A percentile compares a stretch with the other conserved stretches of the same genome.
These are phyloP conservation scores for Symbiodinium pilosum DNA, from an alignment of 73 alveolate genomes.

Conservation along the genomic window DNA sequence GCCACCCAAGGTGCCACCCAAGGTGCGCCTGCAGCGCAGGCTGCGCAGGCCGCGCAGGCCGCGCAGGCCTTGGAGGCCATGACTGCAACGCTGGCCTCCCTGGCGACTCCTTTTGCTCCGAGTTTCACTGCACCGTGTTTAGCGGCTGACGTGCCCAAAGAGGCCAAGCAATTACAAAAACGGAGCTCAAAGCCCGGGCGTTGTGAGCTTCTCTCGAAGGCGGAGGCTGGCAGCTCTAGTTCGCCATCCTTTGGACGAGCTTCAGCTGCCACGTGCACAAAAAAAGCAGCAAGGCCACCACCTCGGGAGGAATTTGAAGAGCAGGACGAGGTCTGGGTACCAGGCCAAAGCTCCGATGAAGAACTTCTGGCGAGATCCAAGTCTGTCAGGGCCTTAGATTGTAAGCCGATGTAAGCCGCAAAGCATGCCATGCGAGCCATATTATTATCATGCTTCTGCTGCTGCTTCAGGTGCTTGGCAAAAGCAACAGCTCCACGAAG, in stretches of 20 bases:
- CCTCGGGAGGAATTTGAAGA: not conserved
- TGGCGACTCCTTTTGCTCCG: not conserved
- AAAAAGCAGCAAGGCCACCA: not conserved
- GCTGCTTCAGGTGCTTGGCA: not conserved
- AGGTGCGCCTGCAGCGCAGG: too few species aligned
- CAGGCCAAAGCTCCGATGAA: conserved; percentile 87
- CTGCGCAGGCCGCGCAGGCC: not conserved
- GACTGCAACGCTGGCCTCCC: not conserved
- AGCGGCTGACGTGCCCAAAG: not conserved
- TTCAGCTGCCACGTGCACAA: not conserved
- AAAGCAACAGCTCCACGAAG: not conserved
- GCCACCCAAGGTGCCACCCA: too few species aligned
- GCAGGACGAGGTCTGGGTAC: conserved; percentile 39
- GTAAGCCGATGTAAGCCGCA: too few species aligned
- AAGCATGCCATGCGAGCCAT: too few species aligned
- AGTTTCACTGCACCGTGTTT: not conserved
- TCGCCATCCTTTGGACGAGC: not conserved
- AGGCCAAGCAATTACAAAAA: not conserved
- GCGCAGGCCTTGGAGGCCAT: conserved; percentile 19
- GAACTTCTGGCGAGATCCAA: not conserved
- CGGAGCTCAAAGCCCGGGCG: not conserved
- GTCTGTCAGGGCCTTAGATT: too few species aligned
- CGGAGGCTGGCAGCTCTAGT: not conserved
- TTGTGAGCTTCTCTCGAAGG: not conserved
- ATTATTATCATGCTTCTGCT: too few species aligned